Conservation (phyloP, 257 asterid genomes). For the Paulownia fortunei region DNA sequence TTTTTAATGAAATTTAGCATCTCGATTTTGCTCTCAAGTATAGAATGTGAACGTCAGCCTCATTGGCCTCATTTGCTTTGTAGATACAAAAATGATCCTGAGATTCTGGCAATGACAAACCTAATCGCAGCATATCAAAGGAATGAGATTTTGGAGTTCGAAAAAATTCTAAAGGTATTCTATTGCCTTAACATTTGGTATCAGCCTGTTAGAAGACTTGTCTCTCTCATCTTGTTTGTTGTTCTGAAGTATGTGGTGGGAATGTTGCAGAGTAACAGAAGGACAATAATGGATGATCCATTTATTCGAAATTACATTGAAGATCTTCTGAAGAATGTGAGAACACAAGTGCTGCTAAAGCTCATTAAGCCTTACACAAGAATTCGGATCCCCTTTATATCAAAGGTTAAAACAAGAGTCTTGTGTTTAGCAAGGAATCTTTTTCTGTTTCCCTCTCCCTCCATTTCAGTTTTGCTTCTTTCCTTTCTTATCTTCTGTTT, state of each 20-base stretch:
- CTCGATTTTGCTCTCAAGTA: slow-evolving; percentile 4
- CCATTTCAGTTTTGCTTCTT: background rate
- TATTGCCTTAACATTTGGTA: background rate
- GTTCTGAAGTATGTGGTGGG: slow-evolving; percentile 14
- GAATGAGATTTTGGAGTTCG: slow-evolving; percentile 95
- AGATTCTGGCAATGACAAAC: slow-evolving; percentile 97
- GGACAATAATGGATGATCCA: slow-evolving; percentile 98
- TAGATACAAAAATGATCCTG: slow-evolving; percentile 96
- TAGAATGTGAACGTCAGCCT: slow-evolving; percentile 1
- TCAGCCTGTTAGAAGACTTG: slow-evolving; percentile 26
- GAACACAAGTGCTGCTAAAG: slow-evolving; percentile 97
- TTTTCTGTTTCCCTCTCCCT: background rate
- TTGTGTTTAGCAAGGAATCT: background rate
- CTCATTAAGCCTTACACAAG: slow-evolving; percentile 98
- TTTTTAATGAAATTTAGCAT: slow-evolving; percentile 22
- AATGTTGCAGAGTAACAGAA: slow-evolving; percentile 82
- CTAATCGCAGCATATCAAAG: slow-evolving; percentile 96
- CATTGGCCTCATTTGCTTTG: slow-evolving; percentile 24
- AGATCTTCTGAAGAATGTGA: slow-evolving; percentile 95
- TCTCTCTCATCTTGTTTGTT: slow-evolving; percentile 15
- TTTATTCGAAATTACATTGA: slow-evolving; percentile 96
- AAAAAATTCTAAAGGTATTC: slow-evolving; percentile 88
- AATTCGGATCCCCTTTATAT: slow-evolving; percentile 93
- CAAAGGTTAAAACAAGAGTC: slow-evolving; percentile 59
- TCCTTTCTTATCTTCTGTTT: slow-evolving; percentile 11